phyloP scores from a whole-genome alignment of 2,329 filamentous ascomycete genomes.

The Basipetospora sp. region DNA sequence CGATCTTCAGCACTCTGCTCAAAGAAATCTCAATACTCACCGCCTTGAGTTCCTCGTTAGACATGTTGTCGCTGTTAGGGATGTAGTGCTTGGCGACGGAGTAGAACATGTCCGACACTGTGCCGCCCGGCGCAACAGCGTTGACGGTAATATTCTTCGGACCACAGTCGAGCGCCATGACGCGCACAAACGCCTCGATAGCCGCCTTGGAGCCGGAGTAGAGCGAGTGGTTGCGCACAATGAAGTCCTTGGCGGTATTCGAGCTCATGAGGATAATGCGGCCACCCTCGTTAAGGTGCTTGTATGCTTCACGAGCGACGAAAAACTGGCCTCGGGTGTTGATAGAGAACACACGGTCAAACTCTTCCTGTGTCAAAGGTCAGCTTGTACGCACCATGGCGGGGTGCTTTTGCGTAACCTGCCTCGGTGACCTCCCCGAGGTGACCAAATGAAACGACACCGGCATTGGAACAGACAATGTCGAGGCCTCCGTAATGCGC shows the following conservation, averaged over 20 bases:
- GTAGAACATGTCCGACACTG: conserved; percentile 66
- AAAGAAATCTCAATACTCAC: conserved; percentile 42
- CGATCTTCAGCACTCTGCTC: conserved; percentile 37
- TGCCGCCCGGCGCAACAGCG: conserved; percentile 55
- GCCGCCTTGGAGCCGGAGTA: conserved; percentile 61
- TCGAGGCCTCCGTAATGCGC: conserved; percentile 49
- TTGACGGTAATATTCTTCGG: conserved; percentile 55
- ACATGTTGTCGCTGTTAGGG: conserved; percentile 38
- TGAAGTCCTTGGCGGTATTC: conserved; percentile 50
- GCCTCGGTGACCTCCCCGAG: neutral
- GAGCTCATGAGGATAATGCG: conserved; percentile 59
- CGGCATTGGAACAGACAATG: conserved; percentile 59
- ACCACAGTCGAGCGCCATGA: conserved; percentile 57
- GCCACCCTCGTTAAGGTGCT: conserved; percentile 53
- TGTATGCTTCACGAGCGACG: conserved; percentile 59
- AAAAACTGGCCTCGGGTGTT: conserved; percentile 63
- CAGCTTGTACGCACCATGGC: too few relatives aligned
- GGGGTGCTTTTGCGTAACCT: conserved; percentile 43
- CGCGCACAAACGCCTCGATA: conserved; percentile 56
- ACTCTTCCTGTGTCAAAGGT: conserved; percentile 55
- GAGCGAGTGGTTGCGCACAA: conserved; percentile 53
- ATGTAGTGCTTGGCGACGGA: conserved; percentile 54
- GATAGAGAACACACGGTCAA: conserved; percentile 56
- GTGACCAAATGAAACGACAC: conserved; percentile 26
- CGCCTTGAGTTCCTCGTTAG: conserved; percentile 35